Percentiles rank a stretch among this genome's conserved stretches.
These are phyloP conservation scores for Penicillium crustosum DNA, from an alignment of 2,329 filamentous ascomycete species.

Conservation along the genomic window DNA sequence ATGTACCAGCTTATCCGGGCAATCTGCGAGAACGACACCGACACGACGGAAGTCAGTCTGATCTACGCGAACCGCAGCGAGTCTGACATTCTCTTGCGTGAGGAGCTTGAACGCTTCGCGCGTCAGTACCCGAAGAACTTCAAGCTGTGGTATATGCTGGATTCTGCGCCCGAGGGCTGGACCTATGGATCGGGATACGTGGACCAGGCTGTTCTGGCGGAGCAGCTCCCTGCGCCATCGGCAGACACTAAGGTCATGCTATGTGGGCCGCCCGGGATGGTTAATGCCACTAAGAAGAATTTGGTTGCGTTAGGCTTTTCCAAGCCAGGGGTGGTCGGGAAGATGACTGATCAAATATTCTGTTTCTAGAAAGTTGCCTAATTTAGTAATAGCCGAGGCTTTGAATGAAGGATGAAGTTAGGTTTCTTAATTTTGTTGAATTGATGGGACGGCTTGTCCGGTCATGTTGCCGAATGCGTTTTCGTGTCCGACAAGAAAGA, in stretches of 20 bases:
- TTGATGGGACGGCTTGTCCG: background rate
- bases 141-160: conserved; percentile 57
- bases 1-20: conserved; percentile 64
- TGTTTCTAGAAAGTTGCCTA: conserved; percentile 45
- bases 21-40: conserved; percentile 61
- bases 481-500: background rate
- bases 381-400: conserved; percentile 8
- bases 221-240: conserved; percentile 50
- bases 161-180: conserved; percentile 51
- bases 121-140: conserved; percentile 54
- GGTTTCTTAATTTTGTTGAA: background rate
- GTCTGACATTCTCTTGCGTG: conserved; percentile 59
- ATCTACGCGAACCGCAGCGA: conserved; percentile 62
- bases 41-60: conserved; percentile 57
- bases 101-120: conserved; percentile 57
- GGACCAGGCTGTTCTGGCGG: conserved; percentile 51
- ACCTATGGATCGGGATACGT: conserved; percentile 52
- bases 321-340: conserved; percentile 51
- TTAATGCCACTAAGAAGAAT: conserved; percentile 56
- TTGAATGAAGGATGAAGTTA: background rate
- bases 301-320: conserved; percentile 53
- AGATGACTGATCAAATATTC: conserved; percentile 58
- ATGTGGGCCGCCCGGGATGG: conserved; percentile 63
- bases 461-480: background rate
- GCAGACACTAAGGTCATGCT: conserved; percentile 55